Base-by-base conservation (phyloP, 75 land plant genomes). In the Selaginella tamariscina region DNA sequence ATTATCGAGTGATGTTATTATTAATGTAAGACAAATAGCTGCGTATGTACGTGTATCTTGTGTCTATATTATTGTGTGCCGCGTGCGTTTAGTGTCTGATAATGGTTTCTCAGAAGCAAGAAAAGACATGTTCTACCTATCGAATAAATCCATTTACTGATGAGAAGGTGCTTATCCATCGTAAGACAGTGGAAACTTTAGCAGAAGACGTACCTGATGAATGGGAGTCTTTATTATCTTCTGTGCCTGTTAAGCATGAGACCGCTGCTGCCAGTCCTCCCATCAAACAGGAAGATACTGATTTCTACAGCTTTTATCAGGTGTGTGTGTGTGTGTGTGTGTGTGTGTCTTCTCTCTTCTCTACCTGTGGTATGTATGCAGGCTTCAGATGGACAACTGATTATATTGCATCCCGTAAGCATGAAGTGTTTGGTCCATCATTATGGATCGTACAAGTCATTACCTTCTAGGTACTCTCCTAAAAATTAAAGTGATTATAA, bases 381-480 rank as follows among this genome's bases (percentile, higher is more conserved):
- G 98, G 76, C 82, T 56, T 74, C 73, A 56, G 98, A 93, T 79
- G 98, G 98, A 28, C 98, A 93, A 69, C 82, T 76, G 54, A 32
- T 93, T 56, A 87, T 93, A 59, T 81, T 93, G 65, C 98, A 93
- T 81, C 96, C 98, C 0, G 56, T 93, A 27, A 93, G 82, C 72
- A 82, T 93, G 91, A 93, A 85, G 67, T 90, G 91, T 55, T 82
- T 93, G 55, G 78, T 93, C 63, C 91, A 87, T 26, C 88, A 93
- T 66, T 89, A 83, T 79, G 88, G 88, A 9, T 82, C 73, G 70
- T 72, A 76, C 64, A 84, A 83, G 49, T 63, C 69, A 56, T 81
- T 93, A 21, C 98, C 98, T 15, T 68, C 82, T 33, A 93, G 92
- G 96, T 91, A 18, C 2, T 18, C 9, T 59, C 63, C 21, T 9